Percentiles rank a stretch among this genome's conserved stretches.
Conservation (phyloP, 306 rosid species). For the Delonix regia region DNA sequence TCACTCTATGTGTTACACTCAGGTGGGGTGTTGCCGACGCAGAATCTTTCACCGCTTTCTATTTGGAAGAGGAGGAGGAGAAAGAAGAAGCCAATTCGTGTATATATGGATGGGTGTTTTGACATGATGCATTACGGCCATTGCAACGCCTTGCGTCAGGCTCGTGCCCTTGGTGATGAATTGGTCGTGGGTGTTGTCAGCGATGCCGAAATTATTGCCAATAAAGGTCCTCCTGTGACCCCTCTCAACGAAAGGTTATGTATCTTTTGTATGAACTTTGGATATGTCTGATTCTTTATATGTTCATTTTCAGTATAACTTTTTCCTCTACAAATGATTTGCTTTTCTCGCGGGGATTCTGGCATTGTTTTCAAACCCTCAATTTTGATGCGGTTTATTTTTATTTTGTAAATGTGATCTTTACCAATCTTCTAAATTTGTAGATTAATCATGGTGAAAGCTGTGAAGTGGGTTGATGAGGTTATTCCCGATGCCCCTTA, state of each 20-base stretch:
- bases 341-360: background rate
- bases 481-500: slow-evolving; percentile 95
- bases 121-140: slow-evolving; percentile 99
- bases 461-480: slow-evolving; percentile 98
- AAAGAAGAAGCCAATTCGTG: slow-evolving; percentile 75
- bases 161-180: slow-evolving; percentile 95
- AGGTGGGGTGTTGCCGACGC: slow-evolving; percentile 16
- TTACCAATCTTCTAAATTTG: background rate
- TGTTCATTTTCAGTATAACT: background rate
- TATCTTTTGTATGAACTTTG: background rate
- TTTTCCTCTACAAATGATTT: background rate
- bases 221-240: slow-evolving; percentile 99
- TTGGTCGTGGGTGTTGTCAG: slow-evolving; percentile 93
- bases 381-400: slow-evolving; percentile 12
- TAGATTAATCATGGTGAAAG: slow-evolving; percentile 71
- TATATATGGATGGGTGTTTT: slow-evolving; percentile 98
- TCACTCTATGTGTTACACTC: slow-evolving; percentile 47
- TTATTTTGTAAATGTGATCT: background rate
- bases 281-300: background rate
- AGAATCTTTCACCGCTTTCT: slow-evolving; percentile 38
- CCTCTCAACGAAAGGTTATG: slow-evolving; percentile 69
- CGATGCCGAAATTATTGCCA: slow-evolving; percentile 87
- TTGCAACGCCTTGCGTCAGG: slow-evolving; percentile 97
- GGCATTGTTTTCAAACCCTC: background rate
- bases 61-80: slow-evolving; percentile 45